These are phyloP conservation scores for Pseudopyricularia javanii DNA, from an alignment of 2,329 filamentous ascomycete genomes.

Conservation along the genomic window DNA sequence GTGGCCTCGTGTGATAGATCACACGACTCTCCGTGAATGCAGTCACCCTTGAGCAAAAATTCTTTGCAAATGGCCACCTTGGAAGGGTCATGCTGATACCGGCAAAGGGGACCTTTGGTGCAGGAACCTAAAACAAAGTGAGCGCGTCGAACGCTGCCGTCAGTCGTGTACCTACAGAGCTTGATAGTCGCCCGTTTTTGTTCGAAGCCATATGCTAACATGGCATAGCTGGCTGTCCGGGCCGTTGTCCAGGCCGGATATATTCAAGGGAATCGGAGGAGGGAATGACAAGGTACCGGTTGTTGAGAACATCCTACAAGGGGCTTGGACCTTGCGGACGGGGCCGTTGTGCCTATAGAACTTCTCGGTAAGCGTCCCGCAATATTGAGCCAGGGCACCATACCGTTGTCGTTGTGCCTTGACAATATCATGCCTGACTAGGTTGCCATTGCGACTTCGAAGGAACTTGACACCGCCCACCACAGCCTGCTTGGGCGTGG, in stretches of 20 bases:
- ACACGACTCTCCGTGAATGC: slow-evolving; percentile 66
- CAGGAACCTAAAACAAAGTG: slow-evolving; percentile 57
- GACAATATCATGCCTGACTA: slow-evolving; percentile 66
- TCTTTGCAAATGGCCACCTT: slow-evolving; percentile 88
- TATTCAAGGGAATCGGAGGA: not conserved
- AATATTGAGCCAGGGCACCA: slow-evolving; percentile 19
- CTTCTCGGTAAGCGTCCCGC: slow-evolving; percentile 24
- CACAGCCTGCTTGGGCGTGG: slow-evolving; percentile 61
- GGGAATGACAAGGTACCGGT: slow-evolving; percentile 40
- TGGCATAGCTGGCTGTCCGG: not conserved
- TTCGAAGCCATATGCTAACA: not conserved
- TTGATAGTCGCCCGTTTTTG: not conserved
- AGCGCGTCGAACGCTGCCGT: slow-evolving; percentile 14
- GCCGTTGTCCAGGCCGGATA: not conserved
- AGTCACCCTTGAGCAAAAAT: slow-evolving; percentile 68
- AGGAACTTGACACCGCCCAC: slow-evolving; percentile 73
- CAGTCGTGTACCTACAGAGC: slow-evolving; percentile 21
- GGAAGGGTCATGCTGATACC: slow-evolving; percentile 68
- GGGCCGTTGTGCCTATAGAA: slow-evolving; percentile 32
- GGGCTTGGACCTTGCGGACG: slow-evolving; percentile 58
- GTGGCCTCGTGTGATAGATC: slow-evolving; percentile 82
- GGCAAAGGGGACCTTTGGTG: slow-evolving; percentile 67
- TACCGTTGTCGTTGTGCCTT: slow-evolving; percentile 61
- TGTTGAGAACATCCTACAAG: slow-evolving; percentile 60
- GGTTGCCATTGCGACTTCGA: slow-evolving; percentile 77